phyloP scores from a whole-genome alignment of 768 basidiomycete species.

The Zangia roseola region DNA sequence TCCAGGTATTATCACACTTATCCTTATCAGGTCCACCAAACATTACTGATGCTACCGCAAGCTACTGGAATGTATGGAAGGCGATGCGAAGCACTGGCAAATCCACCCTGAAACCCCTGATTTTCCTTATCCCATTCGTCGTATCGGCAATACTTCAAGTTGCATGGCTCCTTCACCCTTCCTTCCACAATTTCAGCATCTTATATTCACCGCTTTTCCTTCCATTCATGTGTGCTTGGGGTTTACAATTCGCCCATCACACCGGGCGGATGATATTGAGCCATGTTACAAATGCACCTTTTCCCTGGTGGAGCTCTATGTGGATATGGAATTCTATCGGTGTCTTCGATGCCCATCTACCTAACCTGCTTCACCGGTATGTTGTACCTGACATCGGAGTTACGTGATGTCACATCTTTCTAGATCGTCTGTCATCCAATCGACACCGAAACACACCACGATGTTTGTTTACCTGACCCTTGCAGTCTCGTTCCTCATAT shows the following conservation, averaged over 20 bases:
- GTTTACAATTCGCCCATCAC: slow-evolving; percentile 85
- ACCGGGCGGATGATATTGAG: slow-evolving; percentile 92
- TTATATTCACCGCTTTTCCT: slow-evolving; percentile 76
- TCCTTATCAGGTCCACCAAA: neutral
- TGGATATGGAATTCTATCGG: slow-evolving; percentile 81
- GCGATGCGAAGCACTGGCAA: slow-evolving; percentile 45
- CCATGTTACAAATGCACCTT: slow-evolving; percentile 80
- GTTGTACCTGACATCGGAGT: slow-evolving; percentile 21
- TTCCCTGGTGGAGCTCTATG: slow-evolving; percentile 86
- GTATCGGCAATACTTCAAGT: slow-evolving; percentile 69
- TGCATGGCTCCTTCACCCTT: slow-evolving; percentile 76
- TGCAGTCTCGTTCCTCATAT: slow-evolving; percentile 63
- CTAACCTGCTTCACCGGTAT: slow-evolving; percentile 63
- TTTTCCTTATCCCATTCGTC: slow-evolving; percentile 79
- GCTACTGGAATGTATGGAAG: slow-evolving; percentile 80
- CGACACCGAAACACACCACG: slow-evolving; percentile 55
- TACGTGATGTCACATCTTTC: neutral
- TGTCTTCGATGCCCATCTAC: slow-evolving; percentile 81
- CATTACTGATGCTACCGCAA: slow-evolving; percentile 27
- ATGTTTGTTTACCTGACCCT: slow-evolving; percentile 75
- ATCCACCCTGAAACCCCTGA: slow-evolving; percentile 53
- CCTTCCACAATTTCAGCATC: slow-evolving; percentile 59
- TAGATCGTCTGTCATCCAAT: slow-evolving; percentile 74
- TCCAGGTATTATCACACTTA: slow-evolving; percentile 44
- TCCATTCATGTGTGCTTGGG: slow-evolving; percentile 91